phyloP scores from a whole-genome alignment of 2,329 filamentous ascomycete genomes.

The Botryosphaeria dothidea region DNA sequence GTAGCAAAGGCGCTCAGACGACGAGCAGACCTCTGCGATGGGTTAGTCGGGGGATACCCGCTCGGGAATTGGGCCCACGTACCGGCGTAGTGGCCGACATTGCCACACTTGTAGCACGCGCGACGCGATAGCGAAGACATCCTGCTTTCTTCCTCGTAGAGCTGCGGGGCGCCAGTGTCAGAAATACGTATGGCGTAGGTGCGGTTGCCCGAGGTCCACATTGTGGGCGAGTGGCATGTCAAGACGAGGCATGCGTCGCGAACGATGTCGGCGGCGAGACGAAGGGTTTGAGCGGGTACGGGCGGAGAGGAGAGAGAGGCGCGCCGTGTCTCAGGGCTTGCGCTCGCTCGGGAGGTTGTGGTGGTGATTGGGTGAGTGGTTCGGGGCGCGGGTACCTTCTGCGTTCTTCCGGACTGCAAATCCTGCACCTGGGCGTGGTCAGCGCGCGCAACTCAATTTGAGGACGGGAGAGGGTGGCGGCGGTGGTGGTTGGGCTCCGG shows the following conservation, averaged over 20 bases:
- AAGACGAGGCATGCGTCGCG: constrained; percentile 21
- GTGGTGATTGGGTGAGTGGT: constrained; percentile 1
- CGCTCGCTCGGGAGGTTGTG: background rate
- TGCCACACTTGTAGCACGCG: constrained; percentile 57
- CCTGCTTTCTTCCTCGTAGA: constrained; percentile 30
- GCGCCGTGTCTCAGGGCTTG: background rate
- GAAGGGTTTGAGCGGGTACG: background rate
- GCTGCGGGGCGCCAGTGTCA: constrained; percentile 23
- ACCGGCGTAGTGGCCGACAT: constrained; percentile 56
- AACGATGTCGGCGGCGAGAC: background rate
- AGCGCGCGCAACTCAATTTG: constrained; percentile 29
- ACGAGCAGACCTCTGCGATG: constrained; percentile 84
- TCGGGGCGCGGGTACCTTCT: constrained; percentile 27
- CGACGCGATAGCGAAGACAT: constrained; percentile 57
- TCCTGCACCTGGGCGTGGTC: constrained; percentile 36
- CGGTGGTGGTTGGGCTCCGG: background rate
- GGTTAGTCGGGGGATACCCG: constrained; percentile 13
- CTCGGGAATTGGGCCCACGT: constrained; percentile 27
- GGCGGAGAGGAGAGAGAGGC: background rate
- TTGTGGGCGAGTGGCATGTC: constrained; percentile 19
- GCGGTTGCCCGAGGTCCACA: constrained; percentile 26
- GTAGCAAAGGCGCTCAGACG: constrained; percentile 97
- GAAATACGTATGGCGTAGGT: constrained; percentile 22
- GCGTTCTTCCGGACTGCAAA: constrained; percentile 28
- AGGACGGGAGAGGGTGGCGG: constrained; percentile 22